Base-by-base conservation (phyloP, 1,284 basidiomycete species). In the Sporisorium graminicola region DNA sequence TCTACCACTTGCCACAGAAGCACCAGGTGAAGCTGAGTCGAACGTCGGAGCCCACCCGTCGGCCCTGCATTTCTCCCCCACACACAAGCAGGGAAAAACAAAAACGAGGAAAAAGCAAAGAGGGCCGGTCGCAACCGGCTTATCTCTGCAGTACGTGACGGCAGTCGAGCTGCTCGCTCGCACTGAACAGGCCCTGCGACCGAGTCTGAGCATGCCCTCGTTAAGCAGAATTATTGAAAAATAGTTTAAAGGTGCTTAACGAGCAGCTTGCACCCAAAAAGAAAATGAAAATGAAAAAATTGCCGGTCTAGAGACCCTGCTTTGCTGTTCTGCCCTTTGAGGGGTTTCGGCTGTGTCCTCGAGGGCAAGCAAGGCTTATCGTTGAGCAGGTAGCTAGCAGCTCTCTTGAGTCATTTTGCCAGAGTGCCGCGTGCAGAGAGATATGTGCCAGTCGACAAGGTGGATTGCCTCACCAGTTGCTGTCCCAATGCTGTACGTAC, bases 131-230 rank as follows among this genome's bases (percentile, higher is more conserved):
- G 20, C 14, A 40, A 29, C n/a, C 43, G 54, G 29, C 55, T 57
- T 57, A 57, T 57, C 55, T 57, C 29, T 57, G n/a, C 27, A 26
- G 27, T 14, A 22, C 24, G 27, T 31, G 16, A 44, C 31, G n/a
- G 22, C 22, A 22, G 12, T 7, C 0, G 5, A 10, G 16, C 31
- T 47, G 29, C 29, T 46, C 27, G 5, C 20, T 24, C 18, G 22
- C 6, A 6, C 26, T 43, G 27, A 31, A n/a, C 16, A 40, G 13
- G n/a, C n/a, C n/a, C n/a, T n/a, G n/a, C n/a, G n/a, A n/a, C n/a
- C 16, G 3, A 16, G 16, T 5, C 16, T 18, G 16, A 40, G 31
- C 14, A 10, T 18, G 13, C 35, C 44, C 56, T 58, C 56, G 56
- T 58, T 58, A 58, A 58, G 56, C 31, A 49, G 10, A 14, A 35